Base-by-base conservation (phyloP, 2,329 filamentous ascomycete species). In the Zymoseptoria crescenta region DNA sequence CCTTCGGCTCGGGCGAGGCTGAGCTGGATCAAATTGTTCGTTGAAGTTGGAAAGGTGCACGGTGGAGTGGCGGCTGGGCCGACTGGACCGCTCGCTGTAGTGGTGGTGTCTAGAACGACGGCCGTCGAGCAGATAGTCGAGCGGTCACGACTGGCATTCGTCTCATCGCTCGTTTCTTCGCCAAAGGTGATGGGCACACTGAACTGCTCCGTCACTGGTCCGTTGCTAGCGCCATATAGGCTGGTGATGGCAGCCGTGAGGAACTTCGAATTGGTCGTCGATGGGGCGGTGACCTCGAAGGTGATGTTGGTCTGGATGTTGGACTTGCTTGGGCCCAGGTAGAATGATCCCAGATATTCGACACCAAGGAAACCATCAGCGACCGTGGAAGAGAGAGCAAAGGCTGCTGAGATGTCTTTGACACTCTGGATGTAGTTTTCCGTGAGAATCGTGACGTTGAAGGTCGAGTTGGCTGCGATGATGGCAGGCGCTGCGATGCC, bases 391-490 rank as follows among this genome's bases (percentile, higher is more conserved):
- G 55, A 55, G 20, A 64, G 54, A 16, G 57, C 59, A 30, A 64
- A 64, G 9, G 62, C 55, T 4, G 54, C 59, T 3, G 58, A 56
- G 24, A 64, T 58, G 52, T 64, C 62, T 35, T 59, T 56, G 55
- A 64, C 59, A 24, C 35, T 56, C 51, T 64, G 59, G n/a, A 62
- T 64, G 56, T 64, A 62, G 54, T 64, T 58, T 51, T 62, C 59
- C 8, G 59, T 64, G 57, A 62, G 54, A 16, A 64, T 29, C 48
- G 62, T 62, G 8, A 64, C 51, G 1, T 55, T 56, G 35, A 64
- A 58, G 41, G 53, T 58, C 20, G 56, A 49, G 54, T 58, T 56
- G 1, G 57, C 55, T n/a, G 54, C 59, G 41, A 64, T 62, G 29
- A 52, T 35, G 27, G 55, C 54, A 1, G 62, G 60, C 20, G 54